phyloP scores from a whole-genome alignment of 2,329 filamentous ascomycete genomes.

The Fusarium sp. region DNA sequence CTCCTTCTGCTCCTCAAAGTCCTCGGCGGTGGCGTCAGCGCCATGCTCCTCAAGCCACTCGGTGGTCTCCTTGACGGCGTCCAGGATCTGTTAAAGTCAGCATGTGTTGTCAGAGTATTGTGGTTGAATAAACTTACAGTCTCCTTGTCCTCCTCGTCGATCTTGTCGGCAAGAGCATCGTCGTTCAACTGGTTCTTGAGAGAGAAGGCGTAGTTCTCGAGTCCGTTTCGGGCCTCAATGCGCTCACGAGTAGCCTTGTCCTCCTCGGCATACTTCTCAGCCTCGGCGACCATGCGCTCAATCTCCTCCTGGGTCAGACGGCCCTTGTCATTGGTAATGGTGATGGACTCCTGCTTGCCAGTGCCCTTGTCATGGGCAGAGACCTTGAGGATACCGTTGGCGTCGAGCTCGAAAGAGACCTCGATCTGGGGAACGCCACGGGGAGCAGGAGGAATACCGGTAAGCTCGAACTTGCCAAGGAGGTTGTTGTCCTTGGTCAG shows the following conservation, averaged over 20 bases:
- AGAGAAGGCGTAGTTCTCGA: slow-evolving; percentile 99
- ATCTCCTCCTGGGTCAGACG: slow-evolving; percentile 97
- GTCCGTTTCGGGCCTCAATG: slow-evolving; percentile 95
- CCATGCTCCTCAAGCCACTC: slow-evolving; percentile 99
- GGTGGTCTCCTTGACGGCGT: slow-evolving; percentile 95
- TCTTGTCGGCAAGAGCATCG: slow-evolving; percentile 97
- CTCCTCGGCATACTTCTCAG: slow-evolving; percentile 98
- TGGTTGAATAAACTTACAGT: slow-evolving; percentile 71
- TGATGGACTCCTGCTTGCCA: slow-evolving; percentile 97
- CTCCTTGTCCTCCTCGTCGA: slow-evolving; percentile 99
- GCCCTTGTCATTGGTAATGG: slow-evolving; percentile 99
- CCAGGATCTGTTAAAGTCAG: slow-evolving; percentile 77
- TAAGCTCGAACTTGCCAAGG: slow-evolving; percentile 98
- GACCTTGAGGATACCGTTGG: slow-evolving; percentile 98
- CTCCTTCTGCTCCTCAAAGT: slow-evolving; percentile 99
- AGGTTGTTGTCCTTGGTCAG: slow-evolving; percentile 98
- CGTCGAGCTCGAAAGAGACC: slow-evolving; percentile 97
- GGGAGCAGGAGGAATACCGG: slow-evolving; percentile 93
- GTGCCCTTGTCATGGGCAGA: slow-evolving; percentile 98
- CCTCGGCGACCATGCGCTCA: slow-evolving; percentile 98
- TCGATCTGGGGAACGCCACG: slow-evolving; percentile 98
- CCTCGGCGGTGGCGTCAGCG: slow-evolving; percentile 86
- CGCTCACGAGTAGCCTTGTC: slow-evolving; percentile 98
- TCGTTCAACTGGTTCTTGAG: slow-evolving; percentile 99
- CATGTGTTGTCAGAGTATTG: neutral